Conservation (phyloP, 495 filamentous ascomycete species). For the Wilcoxina mikolae region DNA sequence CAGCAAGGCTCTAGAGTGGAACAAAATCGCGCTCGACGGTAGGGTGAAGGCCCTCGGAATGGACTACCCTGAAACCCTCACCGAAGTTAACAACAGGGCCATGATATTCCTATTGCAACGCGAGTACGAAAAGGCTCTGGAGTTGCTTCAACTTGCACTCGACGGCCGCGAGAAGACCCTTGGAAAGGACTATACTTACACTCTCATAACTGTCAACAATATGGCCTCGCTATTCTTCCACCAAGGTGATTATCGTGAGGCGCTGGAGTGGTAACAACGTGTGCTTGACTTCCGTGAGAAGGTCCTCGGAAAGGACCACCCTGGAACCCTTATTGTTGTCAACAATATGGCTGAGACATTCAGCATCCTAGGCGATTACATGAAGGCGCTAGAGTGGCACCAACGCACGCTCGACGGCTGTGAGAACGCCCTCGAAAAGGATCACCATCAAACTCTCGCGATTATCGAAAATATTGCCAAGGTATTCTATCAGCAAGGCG, state of each 20-base stretch:
- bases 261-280: slow-evolving; percentile 9
- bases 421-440: slow-evolving; percentile 8
- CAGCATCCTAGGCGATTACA: slow-evolving; percentile 13
- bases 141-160: slow-evolving; percentile 20
- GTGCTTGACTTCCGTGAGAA: slow-evolving; percentile 4
- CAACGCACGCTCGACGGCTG: neutral
- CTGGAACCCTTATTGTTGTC: slow-evolving; percentile 9
- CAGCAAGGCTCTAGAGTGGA: slow-evolving; percentile 16
- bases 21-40: slow-evolving; percentile 9
- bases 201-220: slow-evolving; percentile 9
- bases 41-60: slow-evolving; percentile 11
- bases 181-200: slow-evolving; percentile 21
- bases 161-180: slow-evolving; percentile 21
- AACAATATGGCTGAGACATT: slow-evolving; percentile 10
- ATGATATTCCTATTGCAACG: slow-evolving; percentile 6
- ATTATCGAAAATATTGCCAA: slow-evolving; percentile 9
- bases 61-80: slow-evolving; percentile 10
- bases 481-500: slow-evolving; percentile 10
- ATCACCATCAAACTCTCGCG: slow-evolving; percentile 14
- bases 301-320: slow-evolving; percentile 12
- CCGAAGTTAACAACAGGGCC: slow-evolving; percentile 14
- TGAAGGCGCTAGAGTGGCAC: slow-evolving; percentile 20
- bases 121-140: slow-evolving; percentile 20
- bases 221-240: slow-evolving; percentile 7
- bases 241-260: neutral